Evolutionary conservation across 768 basidiomycete species (phyloP).

Genomic region (Naematelia aurantialba): DNA sequence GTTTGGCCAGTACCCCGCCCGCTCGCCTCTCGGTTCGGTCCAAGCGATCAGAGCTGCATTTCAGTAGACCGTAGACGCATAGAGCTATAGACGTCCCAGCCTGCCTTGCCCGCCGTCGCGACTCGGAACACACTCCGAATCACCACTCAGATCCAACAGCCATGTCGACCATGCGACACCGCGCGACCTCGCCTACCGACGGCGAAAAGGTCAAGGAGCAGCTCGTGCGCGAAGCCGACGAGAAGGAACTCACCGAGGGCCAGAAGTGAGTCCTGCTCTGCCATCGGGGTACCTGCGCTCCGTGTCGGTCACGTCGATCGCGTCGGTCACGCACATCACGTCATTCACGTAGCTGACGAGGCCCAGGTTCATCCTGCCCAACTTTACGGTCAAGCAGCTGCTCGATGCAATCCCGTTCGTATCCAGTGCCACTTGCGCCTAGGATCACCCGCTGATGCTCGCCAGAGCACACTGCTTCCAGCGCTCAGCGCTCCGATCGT

Average conservation of each 20-base stretch:
- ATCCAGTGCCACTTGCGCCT: too few species aligned
- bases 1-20: too few species aligned
- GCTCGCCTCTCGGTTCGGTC: too few species aligned
- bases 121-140: not conserved
- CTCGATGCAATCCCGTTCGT: conserved; percentile 68
- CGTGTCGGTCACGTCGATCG: not conserved
- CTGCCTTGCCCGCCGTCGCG: not conserved
- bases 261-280: conserved; percentile 29
- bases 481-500: conserved; percentile 78
- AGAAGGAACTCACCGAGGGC: conserved; percentile 39
- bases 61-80: too few species aligned
- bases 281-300: not conserved
- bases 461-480: conserved; percentile 74
- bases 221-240: conserved; percentile 37
- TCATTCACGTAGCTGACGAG: conserved; percentile 1
- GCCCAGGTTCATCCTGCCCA: conserved; percentile 61
- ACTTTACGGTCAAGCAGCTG: conserved; percentile 82
- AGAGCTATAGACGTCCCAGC: not conserved
- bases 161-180: conserved; percentile 19
- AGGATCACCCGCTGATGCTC: not conserved
- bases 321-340: not conserved
- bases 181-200: conserved; percentile 25
- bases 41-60: too few species aligned
- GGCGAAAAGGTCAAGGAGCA: conserved; percentile 30
- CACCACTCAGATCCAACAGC: not conserved